A percentile compares a stretch with the other conserved stretches of the same genome.
Evolutionary conservation across 1,284 basidiomycete species (phyloP).

Genomic region (Sphagnurus paluster): DNA sequence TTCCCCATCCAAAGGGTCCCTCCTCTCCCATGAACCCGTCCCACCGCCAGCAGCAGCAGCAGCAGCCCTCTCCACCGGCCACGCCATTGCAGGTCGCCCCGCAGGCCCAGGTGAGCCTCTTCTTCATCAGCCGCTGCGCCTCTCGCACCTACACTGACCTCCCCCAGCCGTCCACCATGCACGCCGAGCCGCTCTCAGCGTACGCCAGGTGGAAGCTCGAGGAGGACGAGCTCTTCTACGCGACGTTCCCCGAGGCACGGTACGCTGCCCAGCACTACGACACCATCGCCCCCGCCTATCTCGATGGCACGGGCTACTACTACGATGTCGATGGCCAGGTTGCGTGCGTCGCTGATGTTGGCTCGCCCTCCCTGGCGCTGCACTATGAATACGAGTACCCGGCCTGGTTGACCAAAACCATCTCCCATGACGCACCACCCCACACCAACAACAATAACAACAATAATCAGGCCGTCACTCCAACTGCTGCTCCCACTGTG

Average conservation of each 20-base stretch:
- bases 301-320: conserved; percentile 14
- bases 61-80: conserved; percentile 1
- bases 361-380: too few species aligned
- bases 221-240: conserved; percentile 41
- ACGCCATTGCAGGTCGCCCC: conserved; percentile 4
- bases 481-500: too few species aligned
- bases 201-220: conserved; percentile 34
- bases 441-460: conserved; percentile 4
- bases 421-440: neutral
- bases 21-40: conserved; percentile 6
- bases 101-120: conserved; percentile 6
- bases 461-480: conserved; percentile 4
- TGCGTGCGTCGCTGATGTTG: conserved; percentile 2
- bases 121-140: conserved; percentile 3
- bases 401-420: neutral
- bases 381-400: too few species aligned
- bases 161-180: too few species aligned
- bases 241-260: conserved; percentile 40
- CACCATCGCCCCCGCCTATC: conserved; percentile 12
- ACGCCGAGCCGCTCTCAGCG: conserved; percentile 18
- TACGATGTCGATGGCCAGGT: conserved; percentile 9
- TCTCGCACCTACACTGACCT: too few species aligned
- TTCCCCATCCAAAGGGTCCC: too few species aligned
- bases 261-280: conserved; percentile 20
- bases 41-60: neutral